Conservation (phyloP, 306 rosid genomes). For the Arachis stenosperma region DNA sequence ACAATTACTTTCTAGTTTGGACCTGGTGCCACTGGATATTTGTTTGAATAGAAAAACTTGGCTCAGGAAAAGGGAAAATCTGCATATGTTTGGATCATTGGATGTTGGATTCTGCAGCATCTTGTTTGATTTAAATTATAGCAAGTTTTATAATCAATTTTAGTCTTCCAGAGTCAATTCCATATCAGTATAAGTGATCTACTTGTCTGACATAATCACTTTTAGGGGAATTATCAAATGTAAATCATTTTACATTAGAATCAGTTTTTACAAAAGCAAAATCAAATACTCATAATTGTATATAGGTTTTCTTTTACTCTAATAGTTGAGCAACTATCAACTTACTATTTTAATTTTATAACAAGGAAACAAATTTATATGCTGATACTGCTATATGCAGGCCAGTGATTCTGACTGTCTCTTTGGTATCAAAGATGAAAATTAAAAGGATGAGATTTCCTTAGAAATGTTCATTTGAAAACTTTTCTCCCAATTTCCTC, state of each 20-base stretch:
- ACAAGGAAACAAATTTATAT: background rate
- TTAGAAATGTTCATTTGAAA: background rate
- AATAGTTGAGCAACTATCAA: background rate
- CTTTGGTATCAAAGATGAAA: background rate
- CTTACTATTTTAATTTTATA: slow-evolving; percentile 9
- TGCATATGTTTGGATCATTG: background rate
- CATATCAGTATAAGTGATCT: too few relatives aligned
- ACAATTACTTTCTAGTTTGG: background rate
- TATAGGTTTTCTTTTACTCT: background rate
- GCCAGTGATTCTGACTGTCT: background rate
- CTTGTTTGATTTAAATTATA: too few relatives aligned
- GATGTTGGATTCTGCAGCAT: too few relatives aligned
- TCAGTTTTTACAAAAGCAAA: background rate
- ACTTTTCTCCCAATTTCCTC: background rate
- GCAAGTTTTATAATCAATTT: too few relatives aligned
- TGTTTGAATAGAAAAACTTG: background rate
- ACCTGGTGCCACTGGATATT: background rate
- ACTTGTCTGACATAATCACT: too few relatives aligned
- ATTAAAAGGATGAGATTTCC: background rate
- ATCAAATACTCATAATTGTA: background rate
- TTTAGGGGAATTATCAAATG: too few relatives aligned
- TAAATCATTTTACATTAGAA: too few relatives aligned
- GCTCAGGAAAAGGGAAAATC: background rate
- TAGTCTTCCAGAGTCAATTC: too few relatives aligned
- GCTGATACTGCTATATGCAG: background rate